Base-by-base conservation (phyloP, 2,329 filamentous ascomycete species). In the Didymella pomorum region DNA sequence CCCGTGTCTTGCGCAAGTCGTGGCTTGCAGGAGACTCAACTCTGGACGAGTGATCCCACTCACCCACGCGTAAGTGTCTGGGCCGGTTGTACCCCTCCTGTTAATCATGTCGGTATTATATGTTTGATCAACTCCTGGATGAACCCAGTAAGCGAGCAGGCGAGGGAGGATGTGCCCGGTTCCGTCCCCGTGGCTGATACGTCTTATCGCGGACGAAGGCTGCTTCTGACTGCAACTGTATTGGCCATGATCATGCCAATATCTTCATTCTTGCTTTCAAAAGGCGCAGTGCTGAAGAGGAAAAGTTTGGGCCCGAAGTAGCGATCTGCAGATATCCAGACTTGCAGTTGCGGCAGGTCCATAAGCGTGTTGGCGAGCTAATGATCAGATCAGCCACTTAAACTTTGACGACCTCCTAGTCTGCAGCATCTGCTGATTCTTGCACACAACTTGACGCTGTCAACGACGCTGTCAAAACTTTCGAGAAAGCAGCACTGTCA, bases 111-210 rank as follows among this genome's bases (percentile, higher is more conserved):
- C 20, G 29, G 23, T 16, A 9, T n/a, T 18, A 57, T 56, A 41
- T 61, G 58, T 57, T 50, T 62, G 68, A 69, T 68, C 66, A 64
- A 43, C 65, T 49, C 42, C 26, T 64, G 62, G 65, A 55, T 69
- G 51, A 41, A 46, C 61, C 63, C 54, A 45, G 60, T 29, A 29
- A 28, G 37, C 28, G 25, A 43, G 33, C 41, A 42, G 48, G 37
- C 49, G 56, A 43, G 18, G 29, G 50, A 55, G 51, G 52, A 49
- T 41, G 3, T 23, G 29, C 39, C 60, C 54, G 48, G 26, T 56
- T 60, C 54, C 18, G 41, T 33, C 18, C 31, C 47, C 47, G 41
- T 46, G 47, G 20, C 21, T 42, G 25, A 44, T 20, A 42, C 10
- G 25, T 53, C 50, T 46, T 54, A 54, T 54, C 50, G 33, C 50